A percentile compares a stretch with the other conserved stretches of the same genome.
phyloP scores from a whole-genome alignment of 441 rosid genomes.

The Biscutella laevigata region DNA sequence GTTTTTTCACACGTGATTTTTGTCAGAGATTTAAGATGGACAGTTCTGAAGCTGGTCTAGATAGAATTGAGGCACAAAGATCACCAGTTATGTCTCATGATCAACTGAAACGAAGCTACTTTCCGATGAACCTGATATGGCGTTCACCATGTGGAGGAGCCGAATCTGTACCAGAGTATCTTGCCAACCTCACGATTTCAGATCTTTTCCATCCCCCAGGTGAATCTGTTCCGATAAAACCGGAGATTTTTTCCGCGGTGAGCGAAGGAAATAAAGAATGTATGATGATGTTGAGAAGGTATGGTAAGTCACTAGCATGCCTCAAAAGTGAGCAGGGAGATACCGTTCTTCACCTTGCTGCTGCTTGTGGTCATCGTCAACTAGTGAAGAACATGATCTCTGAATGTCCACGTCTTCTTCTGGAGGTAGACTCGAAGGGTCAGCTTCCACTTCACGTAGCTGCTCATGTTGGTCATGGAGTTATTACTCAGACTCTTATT shows the following conservation, averaged over 20 bases:
- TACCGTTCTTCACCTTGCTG: slow-evolving; percentile 1
- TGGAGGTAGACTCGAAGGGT: not conserved
- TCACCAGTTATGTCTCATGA: not conserved
- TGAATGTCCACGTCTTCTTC: not conserved
- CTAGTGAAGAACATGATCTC: not conserved
- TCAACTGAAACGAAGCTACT: not conserved
- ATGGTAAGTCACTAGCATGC: not conserved
- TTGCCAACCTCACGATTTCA: too few species aligned
- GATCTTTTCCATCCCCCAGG: not conserved
- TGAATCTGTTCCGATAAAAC: not conserved
- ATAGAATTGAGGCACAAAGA: not conserved
- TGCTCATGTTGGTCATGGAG: not conserved
- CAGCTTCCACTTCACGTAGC: not conserved
- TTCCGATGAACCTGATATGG: not conserved
- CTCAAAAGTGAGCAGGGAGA: not conserved
- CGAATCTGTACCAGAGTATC: not conserved
- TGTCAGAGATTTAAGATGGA: slow-evolving; percentile 1
- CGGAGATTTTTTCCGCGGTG: not conserved
- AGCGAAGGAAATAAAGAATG: not conserved
- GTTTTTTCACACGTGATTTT: too few species aligned
- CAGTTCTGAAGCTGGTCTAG: not conserved
- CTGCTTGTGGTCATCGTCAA: not conserved
- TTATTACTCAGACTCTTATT: not conserved
- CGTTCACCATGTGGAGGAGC: too few species aligned
- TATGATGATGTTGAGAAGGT: not conserved